A percentile compares a stretch with the other conserved stretches of the same genome.
phyloP scores from a whole-genome alignment of 2,329 filamentous ascomycete species.

The Sclerotinia trifoliorum region DNA sequence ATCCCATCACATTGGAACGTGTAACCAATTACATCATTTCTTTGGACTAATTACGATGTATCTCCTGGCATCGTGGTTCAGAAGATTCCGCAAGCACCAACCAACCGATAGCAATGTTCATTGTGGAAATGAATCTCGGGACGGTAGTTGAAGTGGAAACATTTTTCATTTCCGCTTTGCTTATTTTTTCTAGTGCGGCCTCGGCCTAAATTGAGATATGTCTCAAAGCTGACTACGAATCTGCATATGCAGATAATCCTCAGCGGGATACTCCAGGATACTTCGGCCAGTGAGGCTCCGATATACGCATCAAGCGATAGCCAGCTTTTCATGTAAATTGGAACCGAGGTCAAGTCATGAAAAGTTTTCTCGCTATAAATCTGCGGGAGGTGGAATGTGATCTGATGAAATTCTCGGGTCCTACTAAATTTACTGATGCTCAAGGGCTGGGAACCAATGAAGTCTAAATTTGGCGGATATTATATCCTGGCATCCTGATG shows the following conservation, averaged over 20 bases:
- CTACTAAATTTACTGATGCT: background rate
- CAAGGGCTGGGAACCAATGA: background rate
- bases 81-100: background rate
- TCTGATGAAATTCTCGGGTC: background rate
- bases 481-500: background rate
- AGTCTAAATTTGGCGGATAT: background rate
- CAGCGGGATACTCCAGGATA: background rate
- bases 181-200: background rate
- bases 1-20: background rate
- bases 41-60: background rate
- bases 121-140: background rate
- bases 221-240: background rate
- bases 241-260: conserved; percentile 3
- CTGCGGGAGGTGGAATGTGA: background rate
- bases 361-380: background rate
- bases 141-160: background rate
- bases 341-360: background rate
- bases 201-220: background rate
- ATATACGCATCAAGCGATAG: background rate
- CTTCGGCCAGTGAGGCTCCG: conserved; percentile 7
- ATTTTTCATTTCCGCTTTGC: background rate
- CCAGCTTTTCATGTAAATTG: background rate
- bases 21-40: background rate
- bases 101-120: background rate
- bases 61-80: background rate